Base-by-base conservation (phyloP, 495 filamentous ascomycete species). In the Venustampulla echinocandica region DNA sequence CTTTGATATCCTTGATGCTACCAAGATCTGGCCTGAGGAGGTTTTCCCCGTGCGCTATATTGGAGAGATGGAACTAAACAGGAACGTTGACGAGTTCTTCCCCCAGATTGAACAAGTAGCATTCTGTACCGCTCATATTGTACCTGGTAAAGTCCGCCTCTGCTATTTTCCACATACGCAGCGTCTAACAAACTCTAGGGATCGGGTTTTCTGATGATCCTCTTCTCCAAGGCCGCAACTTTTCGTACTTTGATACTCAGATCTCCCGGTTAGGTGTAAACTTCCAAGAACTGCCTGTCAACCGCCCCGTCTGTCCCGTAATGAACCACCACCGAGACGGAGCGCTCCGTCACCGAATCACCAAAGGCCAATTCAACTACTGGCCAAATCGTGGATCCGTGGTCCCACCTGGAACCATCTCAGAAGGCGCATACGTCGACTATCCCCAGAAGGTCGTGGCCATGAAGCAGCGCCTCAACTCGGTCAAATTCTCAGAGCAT, bases 1-100 rank as follows among this genome's bases (percentile, higher is more conserved):
- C 3, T 94, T 94, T 39, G 89, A 95, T 57, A 83, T 90, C 46
- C 71, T 94, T 5, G 89, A 95, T 54, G 82, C 87, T n/a, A 95
- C 89, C 25, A 94, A 95, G 65, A 57, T 92, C 27, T 94, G 86
- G 87, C 89, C 88, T 0, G 85, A 94, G 55, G 84, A 95, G 30
- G 64, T 82, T 1, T 69, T 94, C 3, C 89, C 89, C 0, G 72
- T 90, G 35, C 72, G 81, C 2, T 83, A 85, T 59, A 86, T 94
- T 49, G 88, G 87, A 24, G 76, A 90, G 64, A 54, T 95, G 9
- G 79, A 87, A 44, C 76, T 95, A 22, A 90, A 94, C 69, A 75
- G 78, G 32, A 92, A 87, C 51, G 66, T 83, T 18, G 85, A 93
- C 54, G 87, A 95, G 61, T 95, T 76, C 69, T 92, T 90, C 71